Percentiles rank a stretch among this genome's conserved stretches.
phyloP scores from a whole-genome alignment of 805 yeast genomes.

The Komagataella mondaviorum region DNA sequence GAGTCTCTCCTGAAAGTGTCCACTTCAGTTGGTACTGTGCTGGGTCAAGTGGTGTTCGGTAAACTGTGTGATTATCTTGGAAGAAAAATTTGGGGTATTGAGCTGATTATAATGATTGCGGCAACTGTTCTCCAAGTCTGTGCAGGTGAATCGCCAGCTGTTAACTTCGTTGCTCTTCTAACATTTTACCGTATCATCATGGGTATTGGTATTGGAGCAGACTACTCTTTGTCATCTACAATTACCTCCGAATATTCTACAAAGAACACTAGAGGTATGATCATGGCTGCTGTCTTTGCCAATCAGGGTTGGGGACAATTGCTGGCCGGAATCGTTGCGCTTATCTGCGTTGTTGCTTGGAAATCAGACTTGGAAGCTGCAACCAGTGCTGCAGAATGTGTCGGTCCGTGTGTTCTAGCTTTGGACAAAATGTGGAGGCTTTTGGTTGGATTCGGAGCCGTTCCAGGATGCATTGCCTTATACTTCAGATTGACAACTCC shows the following conservation, averaged over 20 bases:
- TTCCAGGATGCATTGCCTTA: constrained; percentile 75
- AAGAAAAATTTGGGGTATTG: constrained; percentile 77
- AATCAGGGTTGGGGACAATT: constrained; percentile 97
- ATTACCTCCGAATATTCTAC: constrained; percentile 88
- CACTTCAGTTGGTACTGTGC: constrained; percentile 87
- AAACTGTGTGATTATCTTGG: constrained; percentile 70
- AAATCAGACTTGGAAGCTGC: constrained; percentile 45
- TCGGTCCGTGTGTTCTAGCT: constrained; percentile 53
- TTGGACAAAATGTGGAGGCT: constrained; percentile 94
- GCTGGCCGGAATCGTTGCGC: constrained; percentile 72
- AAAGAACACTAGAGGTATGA: constrained; percentile 96
- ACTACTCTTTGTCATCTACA: constrained; percentile 87
- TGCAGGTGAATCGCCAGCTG: constrained; percentile 57
- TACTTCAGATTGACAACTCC: constrained; percentile 91
- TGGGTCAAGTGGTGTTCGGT: constrained; percentile 85
- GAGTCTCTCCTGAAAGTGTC: constrained; percentile 71
- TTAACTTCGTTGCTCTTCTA: constrained; percentile 62
- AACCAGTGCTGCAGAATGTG: constrained; percentile 46
- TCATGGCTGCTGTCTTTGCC: constrained; percentile 92
- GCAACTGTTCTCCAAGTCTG: constrained; percentile 72
- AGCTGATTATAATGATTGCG: constrained; percentile 70
- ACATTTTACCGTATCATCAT: constrained; percentile 69
- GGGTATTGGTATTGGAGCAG: constrained; percentile 98
- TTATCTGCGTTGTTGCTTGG: constrained; percentile 66
- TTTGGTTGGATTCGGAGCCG: constrained; percentile 77